Base-by-base conservation (phyloP, 495 filamentous ascomycete genomes). In the Aspergillus taichungensis region DNA sequence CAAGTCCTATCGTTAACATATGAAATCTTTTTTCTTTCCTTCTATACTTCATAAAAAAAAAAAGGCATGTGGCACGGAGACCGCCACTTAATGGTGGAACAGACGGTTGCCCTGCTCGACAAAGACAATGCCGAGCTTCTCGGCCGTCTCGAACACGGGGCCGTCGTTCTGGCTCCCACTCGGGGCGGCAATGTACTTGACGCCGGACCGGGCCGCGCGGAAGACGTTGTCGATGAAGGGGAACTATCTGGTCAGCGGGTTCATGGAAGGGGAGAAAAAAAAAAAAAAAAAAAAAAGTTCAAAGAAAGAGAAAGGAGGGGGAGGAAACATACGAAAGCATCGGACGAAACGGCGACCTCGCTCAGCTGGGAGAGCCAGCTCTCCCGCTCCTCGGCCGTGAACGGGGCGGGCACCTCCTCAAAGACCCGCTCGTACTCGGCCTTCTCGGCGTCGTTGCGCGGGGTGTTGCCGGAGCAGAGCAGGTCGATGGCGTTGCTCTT, bases 401-500 rank as follows among this genome's bases (percentile, higher is more conserved):
- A 94, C 8, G 82, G 69, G 44, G 71, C 56, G 2, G 94, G 92
- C n/a, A 95, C 86, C 59, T 88, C 85, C 54, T 95, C 89, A 56
- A 98, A 98, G 49, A 88, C 75, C 40, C 77, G 75, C 72, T 95
- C 92, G 58, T 90, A 98, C 34, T 81, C 77, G 52, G 84, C 82
- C 51, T 82, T 80, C 75, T 98, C 92, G 43, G 81, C 70, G 1
- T 88, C 88, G 13, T 64, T 76, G 64, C 67, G 68, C n/a, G 84
- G 82, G n/a, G 94, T 75, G 63, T 88, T 72, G 32, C 91, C 89
- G 43, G 85, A 88, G 62, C 92, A 91, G 49, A 96, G 80, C 48
- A 95, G 71, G 64, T 98, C 92, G 57, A 98, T 96, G 42, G 88
- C 90, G 62, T 98, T 98, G 76, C 83, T 90, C 76, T 97, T 98